Percentiles rank a stretch among this genome's conserved stretches.
These are phyloP conservation scores for Isochrysis galbana DNA, from an alignment of 78 protist genomes.

Conservation along the genomic window DNA sequence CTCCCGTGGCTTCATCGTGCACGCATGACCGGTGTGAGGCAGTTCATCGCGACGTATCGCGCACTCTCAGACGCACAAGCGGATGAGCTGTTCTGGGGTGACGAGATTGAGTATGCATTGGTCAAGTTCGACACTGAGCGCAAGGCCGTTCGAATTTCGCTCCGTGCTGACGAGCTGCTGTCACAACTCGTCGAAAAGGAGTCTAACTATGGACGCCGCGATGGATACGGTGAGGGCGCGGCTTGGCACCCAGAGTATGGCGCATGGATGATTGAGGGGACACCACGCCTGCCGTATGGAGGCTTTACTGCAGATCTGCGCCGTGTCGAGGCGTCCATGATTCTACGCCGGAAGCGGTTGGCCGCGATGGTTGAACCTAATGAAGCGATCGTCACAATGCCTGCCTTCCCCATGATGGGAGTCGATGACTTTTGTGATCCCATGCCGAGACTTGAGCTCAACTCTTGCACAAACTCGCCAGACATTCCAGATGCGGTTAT, in stretches of 20 bases:
- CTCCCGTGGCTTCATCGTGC: background rate
- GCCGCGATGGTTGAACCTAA: background rate
- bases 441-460: background rate
- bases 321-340: constrained; percentile 59
- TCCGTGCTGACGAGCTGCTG: constrained; percentile 1
- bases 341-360: constrained; percentile 27
- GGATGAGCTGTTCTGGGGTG: constrained; percentile 23
- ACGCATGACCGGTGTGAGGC: background rate
- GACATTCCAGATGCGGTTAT: constrained; percentile 82
- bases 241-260: constrained; percentile 43
- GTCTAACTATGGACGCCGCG: background rate
- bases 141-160: background rate
- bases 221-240: background rate
- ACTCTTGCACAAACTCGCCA: constrained; percentile 67
- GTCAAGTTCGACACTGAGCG: background rate
- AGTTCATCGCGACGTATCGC: background rate
- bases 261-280: constrained; percentile 48
- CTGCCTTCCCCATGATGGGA: constrained; percentile 17
- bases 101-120: background rate
- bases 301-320: constrained; percentile 1
- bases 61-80: background rate
- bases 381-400: background rate
- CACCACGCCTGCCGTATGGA: background rate
- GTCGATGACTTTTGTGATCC: constrained; percentile 11
- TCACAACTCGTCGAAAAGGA: background rate